Base-by-base conservation (phyloP, 192 early-diverging fungal species). In the Rhizoclosmatium sp. region DNA sequence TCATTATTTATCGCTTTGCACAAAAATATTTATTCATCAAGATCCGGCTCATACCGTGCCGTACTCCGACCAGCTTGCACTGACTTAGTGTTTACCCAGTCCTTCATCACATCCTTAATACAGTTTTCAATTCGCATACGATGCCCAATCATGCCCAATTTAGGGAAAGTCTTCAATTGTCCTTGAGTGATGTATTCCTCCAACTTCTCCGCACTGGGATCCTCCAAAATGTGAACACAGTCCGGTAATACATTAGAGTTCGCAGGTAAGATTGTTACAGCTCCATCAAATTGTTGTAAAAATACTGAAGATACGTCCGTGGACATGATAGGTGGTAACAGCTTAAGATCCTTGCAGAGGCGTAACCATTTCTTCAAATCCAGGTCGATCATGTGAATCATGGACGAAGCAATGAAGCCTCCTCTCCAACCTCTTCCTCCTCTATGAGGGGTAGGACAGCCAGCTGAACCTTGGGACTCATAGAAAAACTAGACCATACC, bases 251-350 rank as follows among this genome's bases (percentile, higher is more conserved):
- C 84, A 7, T 89, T 79, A 65, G 87, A 83, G 47, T 93, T 92
- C 80, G 87, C 78, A n/a, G 80, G 72, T 31, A 95, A 79, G 58
- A 98, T 93, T 0, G 95, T 98, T 21, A 95, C 88, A 68, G 90
- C 88, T n/a, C 96, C 97, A 67, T 95, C 93, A 85, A 97, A 96
- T 76, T 90, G 91, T 80, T 98, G 97, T 71, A 95, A 83, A 89
- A 92, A 97, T 3, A 98, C 83, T 65, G 87, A 89, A 41, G 93
- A 92, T 87, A 94, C 91, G 82, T 97, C 94, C 62, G 93, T 93
- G 60, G 88, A 87, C 72, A 93, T 85, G 48, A 94, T 66, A 47
- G 85, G 86, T 2, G 97, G 97, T 47, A 96, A 80, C 21, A 99
- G 82, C 67, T 92, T 86, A 16, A 96, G 75, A 68, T 97, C 94